phyloP scores from a whole-genome alignment of 495 filamentous ascomycete species.

The Trichoderma reesei region DNA sequence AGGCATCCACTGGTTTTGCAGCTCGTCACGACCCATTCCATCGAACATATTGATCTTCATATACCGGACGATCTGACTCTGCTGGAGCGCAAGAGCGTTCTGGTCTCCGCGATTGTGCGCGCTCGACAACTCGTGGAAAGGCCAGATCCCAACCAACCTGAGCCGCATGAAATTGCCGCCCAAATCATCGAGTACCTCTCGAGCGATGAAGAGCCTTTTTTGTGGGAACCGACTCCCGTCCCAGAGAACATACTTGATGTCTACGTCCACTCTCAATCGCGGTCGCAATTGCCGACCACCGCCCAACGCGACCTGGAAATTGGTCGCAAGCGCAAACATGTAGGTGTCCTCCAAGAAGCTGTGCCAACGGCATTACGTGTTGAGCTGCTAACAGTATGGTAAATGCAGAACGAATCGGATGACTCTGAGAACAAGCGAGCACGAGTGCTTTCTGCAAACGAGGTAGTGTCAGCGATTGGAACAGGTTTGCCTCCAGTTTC shows the following conservation, averaged over 20 bases:
- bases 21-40: constrained; percentile 28
- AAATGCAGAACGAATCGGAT: background rate
- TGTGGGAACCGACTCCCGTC: constrained; percentile 26
- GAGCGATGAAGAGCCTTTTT: constrained; percentile 21
- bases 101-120: constrained; percentile 25
- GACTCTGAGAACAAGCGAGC: background rate
- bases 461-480: background rate
- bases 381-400: background rate
- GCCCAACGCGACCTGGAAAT: background rate
- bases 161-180: constrained; percentile 26
- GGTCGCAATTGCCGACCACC: background rate
- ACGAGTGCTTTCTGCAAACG: background rate
- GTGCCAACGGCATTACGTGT: background rate
- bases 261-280: constrained; percentile 16
- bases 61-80: constrained; percentile 21
- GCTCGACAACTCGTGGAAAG: constrained; percentile 24
- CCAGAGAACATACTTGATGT: constrained; percentile 30
- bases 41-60: constrained; percentile 37
- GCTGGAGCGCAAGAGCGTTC: constrained; percentile 20
- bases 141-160: constrained; percentile 17
- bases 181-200: constrained; percentile 27
- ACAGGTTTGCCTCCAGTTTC: background rate
- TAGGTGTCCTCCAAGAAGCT: background rate
- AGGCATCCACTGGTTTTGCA: constrained; percentile 18
- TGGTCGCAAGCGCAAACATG: constrained; percentile 10